Evolutionary conservation across 2,329 filamentous ascomycete genomes (phyloP).

Genomic region (Talaromyces sp.): DNA sequence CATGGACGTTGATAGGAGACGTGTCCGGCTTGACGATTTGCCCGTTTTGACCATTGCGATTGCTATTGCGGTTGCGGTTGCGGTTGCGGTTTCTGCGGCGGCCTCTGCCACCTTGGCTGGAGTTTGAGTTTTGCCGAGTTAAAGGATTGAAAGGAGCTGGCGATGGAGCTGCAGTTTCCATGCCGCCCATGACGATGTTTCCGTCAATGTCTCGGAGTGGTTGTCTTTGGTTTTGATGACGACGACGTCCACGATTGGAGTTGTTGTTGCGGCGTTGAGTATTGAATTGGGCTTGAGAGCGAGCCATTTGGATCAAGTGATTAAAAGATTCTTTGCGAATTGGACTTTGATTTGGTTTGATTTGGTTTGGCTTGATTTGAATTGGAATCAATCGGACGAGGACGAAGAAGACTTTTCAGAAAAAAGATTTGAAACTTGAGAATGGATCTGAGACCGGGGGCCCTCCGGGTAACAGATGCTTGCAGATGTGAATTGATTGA

Average conservation of each 20-base stretch:
- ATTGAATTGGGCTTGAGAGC: background rate
- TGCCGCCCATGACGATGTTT: constrained; percentile 12
- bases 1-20: background rate
- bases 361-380: background rate
- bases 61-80: constrained; percentile 1
- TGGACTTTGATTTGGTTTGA: background rate
- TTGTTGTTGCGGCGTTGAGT: background rate
- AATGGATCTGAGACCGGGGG: constrained; percentile 5
- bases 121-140: background rate
- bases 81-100: background rate
- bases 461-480: constrained; percentile 12
- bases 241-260: background rate
- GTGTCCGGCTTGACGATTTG: background rate
- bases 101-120: background rate
- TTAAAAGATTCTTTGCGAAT: constrained; percentile 1
- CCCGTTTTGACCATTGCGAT: background rate
- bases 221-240: background rate
- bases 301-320: constrained; percentile 2
- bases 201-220: constrained; percentile 4
- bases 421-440: background rate
- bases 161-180: constrained; percentile 7
- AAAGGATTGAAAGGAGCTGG: background rate
- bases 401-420: background rate
- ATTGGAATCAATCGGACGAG: constrained; percentile 6
- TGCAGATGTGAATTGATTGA: constrained; percentile 1